These are phyloP conservation scores for Solanum peruvianum DNA, from an alignment of 257 asterid genomes.

Conservation along the genomic window DNA sequence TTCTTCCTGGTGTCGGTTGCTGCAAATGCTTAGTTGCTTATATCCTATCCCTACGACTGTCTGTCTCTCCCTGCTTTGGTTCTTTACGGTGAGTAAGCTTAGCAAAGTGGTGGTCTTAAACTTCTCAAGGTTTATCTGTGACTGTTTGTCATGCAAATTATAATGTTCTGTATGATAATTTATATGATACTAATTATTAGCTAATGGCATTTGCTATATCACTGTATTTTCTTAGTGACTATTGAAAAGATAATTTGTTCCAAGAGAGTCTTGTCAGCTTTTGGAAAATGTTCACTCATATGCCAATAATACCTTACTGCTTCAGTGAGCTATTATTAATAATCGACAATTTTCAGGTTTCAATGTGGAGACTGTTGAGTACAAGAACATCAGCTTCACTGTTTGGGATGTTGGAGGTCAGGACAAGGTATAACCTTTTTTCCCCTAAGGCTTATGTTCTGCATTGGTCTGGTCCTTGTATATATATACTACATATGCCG, in stretches of 20 bases:
- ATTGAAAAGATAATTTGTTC: background rate
- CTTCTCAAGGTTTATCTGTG: background rate
- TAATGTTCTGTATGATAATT: background rate
- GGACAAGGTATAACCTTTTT: conserved; percentile 47
- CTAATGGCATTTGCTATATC: background rate
- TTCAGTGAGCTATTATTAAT: background rate
- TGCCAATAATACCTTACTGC: background rate
- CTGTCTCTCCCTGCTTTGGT: background rate
- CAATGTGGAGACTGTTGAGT: conserved; percentile 85
- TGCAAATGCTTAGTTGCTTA: background rate
- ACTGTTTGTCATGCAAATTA: background rate
- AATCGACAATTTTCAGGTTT: conserved; percentile 37
- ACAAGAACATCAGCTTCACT: conserved; percentile 86
- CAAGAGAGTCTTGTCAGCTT: background rate
- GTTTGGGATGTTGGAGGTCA: conserved; percentile 97
- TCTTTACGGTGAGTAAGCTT: background rate
- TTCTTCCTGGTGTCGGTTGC: background rate
- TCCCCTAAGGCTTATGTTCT: background rate
- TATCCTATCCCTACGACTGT: background rate
- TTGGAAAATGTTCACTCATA: background rate
- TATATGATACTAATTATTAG: background rate
- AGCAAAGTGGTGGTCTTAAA: background rate
- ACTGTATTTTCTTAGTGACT: background rate
- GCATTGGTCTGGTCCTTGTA: background rate
- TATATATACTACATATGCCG: background rate